A percentile compares a stretch with the other conserved stretches of the same genome.
Evolutionary conservation across 352 stramenopile species (phyloP).

Genomic region (Globisporangium barbulae): DNA sequence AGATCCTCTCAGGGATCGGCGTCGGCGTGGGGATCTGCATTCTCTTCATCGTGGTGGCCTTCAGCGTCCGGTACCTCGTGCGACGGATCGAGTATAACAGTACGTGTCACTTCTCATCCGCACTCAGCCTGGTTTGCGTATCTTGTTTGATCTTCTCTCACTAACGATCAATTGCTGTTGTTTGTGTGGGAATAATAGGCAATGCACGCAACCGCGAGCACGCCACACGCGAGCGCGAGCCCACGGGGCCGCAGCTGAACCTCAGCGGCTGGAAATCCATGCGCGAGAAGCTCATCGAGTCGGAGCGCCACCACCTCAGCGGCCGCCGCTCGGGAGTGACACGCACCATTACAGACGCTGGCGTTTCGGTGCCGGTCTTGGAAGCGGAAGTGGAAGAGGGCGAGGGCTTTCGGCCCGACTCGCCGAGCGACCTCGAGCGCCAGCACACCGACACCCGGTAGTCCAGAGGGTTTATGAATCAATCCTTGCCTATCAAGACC

Average conservation of each 20-base stretch:
- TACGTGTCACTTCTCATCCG: neutral
- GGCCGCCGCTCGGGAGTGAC: constrained; percentile 14
- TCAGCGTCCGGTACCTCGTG: constrained; percentile 14
- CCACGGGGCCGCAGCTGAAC: constrained; percentile 33
- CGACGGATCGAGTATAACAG: constrained; percentile 13
- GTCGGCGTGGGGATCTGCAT: constrained; percentile 10
- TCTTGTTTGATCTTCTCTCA: no score
- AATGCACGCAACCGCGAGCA: neutral
- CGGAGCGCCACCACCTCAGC: constrained; percentile 26
- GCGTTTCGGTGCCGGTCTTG: constrained; percentile 1
- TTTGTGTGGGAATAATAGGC: neutral
- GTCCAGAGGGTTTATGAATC: neutral
- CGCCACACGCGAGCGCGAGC: constrained; percentile 8
- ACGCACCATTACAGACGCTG: constrained; percentile 11
- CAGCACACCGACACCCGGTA: neutral
- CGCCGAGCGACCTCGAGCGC: constrained; percentile 17
- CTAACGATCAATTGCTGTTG: neutral
- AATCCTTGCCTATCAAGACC: no score
- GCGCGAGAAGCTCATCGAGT: constrained; percentile 53
- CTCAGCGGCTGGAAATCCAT: constrained; percentile 52
- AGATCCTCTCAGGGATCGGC: constrained; percentile 1
- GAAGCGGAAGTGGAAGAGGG: constrained; percentile 24
- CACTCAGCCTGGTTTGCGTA: no score
- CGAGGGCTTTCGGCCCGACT: constrained; percentile 23
- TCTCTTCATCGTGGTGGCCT: constrained; percentile 9